Evolutionary conservation across 352 stramenopile species (phyloP), one percentile per base, ranked within the genome.

Genomic region (Phytophthora hybrid): DNA sequence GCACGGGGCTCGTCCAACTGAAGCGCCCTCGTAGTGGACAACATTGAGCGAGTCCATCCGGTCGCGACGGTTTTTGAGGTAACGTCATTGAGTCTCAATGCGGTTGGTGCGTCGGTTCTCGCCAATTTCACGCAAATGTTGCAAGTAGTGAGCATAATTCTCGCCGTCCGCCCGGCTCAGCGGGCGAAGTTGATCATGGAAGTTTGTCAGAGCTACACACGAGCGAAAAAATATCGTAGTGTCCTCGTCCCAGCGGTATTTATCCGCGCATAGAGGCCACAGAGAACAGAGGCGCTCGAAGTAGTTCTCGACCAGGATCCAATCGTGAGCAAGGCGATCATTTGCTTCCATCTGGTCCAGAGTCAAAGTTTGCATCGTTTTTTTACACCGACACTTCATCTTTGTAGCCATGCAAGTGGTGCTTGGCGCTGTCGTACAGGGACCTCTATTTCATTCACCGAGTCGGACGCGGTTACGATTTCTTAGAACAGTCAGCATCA

Each of bases 401-500:
- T 31, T 31, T 31, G 26, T 31, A 31, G 26, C 26, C 26, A 31
- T 31, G 26, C 26, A 31, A 31, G 26, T 31, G 26, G 3, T 31
- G 26, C 26, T 31, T 31, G 26, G 26, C 26, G 26, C 26, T 31
- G 26, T 31, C 2, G 26, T 5, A 31, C 26, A 31, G 26, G 26
- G 26, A 31, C 26, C 26, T 5, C 26, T 31, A 5, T 31, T 31
- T 31, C 26, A 31, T 31, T 31, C 26, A 5, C 26, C 26, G 3
- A 31, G 26, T 31, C 4, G 26, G 26, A 47, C 3, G n/a, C 18
- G 4, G 29, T 49, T 6, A 67, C 60, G 1, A 67, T 47, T 19
- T 67, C 60, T 53, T 19, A 63, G 16, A 8, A 63, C 56, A 18
- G 56, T 53, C 8, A 63, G 14, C 9, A 19, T 6, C 56, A 63